phyloP scores from a whole-genome alignment of 805 yeast species.

The Candida orba region DNA sequence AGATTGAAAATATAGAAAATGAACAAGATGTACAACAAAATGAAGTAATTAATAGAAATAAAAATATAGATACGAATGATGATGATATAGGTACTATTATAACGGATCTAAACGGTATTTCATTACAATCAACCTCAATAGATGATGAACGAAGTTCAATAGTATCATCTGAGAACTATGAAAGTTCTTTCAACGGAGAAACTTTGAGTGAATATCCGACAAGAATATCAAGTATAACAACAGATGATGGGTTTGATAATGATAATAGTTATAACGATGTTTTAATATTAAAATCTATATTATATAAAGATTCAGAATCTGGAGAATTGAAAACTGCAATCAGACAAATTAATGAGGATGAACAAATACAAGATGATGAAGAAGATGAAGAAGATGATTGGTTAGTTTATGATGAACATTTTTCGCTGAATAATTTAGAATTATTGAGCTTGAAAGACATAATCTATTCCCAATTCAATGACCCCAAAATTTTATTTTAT shows the following conservation, averaged over 20 bases:
- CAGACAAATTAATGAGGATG: conserved; percentile 12
- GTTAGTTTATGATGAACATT: conserved; percentile 32
- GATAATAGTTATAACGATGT: conserved; percentile 5
- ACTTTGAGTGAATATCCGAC: conserved; percentile 9
- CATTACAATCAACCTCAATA: background rate
- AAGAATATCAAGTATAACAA: conserved; percentile 2
- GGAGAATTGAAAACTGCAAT: conserved; percentile 20
- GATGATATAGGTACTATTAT: background rate
- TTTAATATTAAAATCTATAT: conserved; percentile 16
- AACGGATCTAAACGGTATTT: background rate
- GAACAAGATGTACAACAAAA: background rate
- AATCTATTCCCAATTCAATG: conserved; percentile 21
- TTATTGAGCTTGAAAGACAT: conserved; percentile 28
- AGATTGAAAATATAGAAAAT: background rate
- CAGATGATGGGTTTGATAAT: background rate
- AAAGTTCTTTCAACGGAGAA: background rate
- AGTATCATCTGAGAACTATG: background rate
- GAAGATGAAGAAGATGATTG: conserved; percentile 34
- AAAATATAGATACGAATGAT: background rate
- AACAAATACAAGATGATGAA: background rate
- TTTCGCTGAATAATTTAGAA: conserved; percentile 30
- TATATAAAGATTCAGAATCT: conserved; percentile 15
- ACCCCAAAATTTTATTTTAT: conserved; percentile 29
- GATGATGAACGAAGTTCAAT: conserved; percentile 4
- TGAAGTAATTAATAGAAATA: background rate